Base-by-base conservation (phyloP, 2,329 filamentous ascomycete species). In the Penicillium sp. region DNA sequence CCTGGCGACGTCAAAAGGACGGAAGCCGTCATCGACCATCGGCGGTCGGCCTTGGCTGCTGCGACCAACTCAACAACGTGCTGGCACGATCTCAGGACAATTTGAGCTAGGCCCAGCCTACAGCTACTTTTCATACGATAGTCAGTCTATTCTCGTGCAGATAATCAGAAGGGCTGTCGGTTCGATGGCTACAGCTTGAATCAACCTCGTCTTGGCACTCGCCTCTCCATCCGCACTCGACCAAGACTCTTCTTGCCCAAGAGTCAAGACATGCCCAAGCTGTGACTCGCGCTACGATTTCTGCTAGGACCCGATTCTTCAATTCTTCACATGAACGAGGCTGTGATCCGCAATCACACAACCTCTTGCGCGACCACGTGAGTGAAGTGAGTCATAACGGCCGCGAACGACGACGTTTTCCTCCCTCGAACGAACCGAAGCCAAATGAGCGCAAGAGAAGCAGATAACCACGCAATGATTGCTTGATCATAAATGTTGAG, bases 401-500 rank as follows among this genome's bases (percentile, higher is more conserved):
- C 33, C 14, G 20, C 12, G 20, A 18, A 56, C 47, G 26, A 43
- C 53, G 48, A 24, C 54, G n/a, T 50, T 24, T 42, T 35, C 23
- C 28, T 47, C 30, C 28, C 42, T 45, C 33, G 50, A 23, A 7
- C 49, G 16, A 18, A 52, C 30, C 26, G 16, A 35, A 14, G 12
- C 12, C 30, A 2, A 11, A 14, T 35, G 12, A 35, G 30, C 12
- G 16, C 12, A 14, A 16, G 30, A 14, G 16, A 14, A 35, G 16
- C 30, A 35, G 14, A 35, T 3, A 35, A 14, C 5, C n/a, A 8
- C 20, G 11, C 52, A 43, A 55, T 55, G 52, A 16, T 42, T 20
- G 43, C 23, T 24, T 47, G 16, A 38, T 42, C 38, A 53, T 54
- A 49, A 46, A 58, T 58, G 56, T 46, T 47, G 56, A 58, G 45